Evolutionary conservation across 2,329 filamentous ascomycete species (phyloP).

Genomic region (Phyllosticta citriasiana): DNA sequence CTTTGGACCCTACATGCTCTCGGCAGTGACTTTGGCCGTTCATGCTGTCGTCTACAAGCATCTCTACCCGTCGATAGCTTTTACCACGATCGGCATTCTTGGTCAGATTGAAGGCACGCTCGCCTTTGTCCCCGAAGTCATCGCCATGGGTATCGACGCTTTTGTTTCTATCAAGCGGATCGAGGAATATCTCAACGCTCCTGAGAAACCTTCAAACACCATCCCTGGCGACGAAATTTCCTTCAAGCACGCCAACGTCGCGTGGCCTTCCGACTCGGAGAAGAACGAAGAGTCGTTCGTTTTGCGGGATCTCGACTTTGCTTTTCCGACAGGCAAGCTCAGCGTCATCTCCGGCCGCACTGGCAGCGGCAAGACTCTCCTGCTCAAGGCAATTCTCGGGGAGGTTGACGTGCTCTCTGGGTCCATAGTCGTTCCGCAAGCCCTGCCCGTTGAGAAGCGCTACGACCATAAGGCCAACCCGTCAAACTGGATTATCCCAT

Average conservation of each 20-base stretch:
- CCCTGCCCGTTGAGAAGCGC: slow-evolving; percentile 35
- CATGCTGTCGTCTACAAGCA: slow-evolving; percentile 56
- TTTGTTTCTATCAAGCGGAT: slow-evolving; percentile 64
- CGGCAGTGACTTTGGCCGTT: slow-evolving; percentile 58
- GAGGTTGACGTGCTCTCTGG: slow-evolving; percentile 62
- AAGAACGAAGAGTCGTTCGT: slow-evolving; percentile 48
- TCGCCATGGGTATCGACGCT: slow-evolving; percentile 60
- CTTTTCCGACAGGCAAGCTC: slow-evolving; percentile 58
- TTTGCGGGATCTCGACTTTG: slow-evolving; percentile 53
- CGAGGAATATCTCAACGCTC: slow-evolving; percentile 57
- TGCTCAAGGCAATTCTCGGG: slow-evolving; percentile 64
- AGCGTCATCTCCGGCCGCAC: slow-evolving; percentile 70
- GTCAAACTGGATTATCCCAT: slow-evolving; percentile 57
- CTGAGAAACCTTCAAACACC: slow-evolving; percentile 50
- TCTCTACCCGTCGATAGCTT: slow-evolving; percentile 63
- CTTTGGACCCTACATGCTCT: slow-evolving; percentile 61
- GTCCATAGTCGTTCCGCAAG: slow-evolving; percentile 40
- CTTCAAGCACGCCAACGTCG: slow-evolving; percentile 58
- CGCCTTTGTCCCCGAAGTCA: slow-evolving; percentile 61
- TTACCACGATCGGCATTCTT: slow-evolving; percentile 68
- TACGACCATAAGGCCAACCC: slow-evolving; percentile 51
- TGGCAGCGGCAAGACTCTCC: slow-evolving; percentile 65
- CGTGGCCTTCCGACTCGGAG: slow-evolving; percentile 58
- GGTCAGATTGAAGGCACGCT: slow-evolving; percentile 62
- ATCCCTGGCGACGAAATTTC: slow-evolving; percentile 49